Evolutionary conservation across 1,284 basidiomycete genomes (phyloP), one percentile per base, ranked within the genome.

Genomic region (Erythrobasidium hasegawianum): DNA sequence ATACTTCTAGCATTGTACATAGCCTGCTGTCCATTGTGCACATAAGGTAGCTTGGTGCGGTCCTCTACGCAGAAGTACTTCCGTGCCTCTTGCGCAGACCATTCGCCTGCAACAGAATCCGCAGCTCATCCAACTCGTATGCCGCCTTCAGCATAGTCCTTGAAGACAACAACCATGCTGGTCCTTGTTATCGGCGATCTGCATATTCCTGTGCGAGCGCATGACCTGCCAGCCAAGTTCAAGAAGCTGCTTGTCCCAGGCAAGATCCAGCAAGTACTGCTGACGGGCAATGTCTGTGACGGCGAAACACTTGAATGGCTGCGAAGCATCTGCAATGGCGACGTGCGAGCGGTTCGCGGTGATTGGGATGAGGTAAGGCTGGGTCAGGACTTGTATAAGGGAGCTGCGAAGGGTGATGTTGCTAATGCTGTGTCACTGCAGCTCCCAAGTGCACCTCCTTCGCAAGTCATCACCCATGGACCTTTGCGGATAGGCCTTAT

Each of bases 211-310:
- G 87, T 90, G 75, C 81, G 81, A 55, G 80, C 68, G 2, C 90
- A 95, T 76, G 95, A 97, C 76, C 83, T 98, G 3, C 94, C 95
- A 0, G 81, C 85, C 20, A 97, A 97, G 80, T 98, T 98, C 81
- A 95, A 95, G 80, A 97, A 97, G 77, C 86, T 98, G 0, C 83
- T 98, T 0, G 92, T 84, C 86, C 79, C 95, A 10, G 95, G 96
- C 40, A 98, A 98, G 80, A 98, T 98, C 45, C 90, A 95, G 71
- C 95, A 98, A 79, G 96, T 98, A 70, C 83, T 98, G 38, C 96
- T 62, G 77, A 98, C 95, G 0, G 96, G 95, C 55, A 98, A 98
- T 76, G 87, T 97, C 13, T 96, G 92, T 77, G 96, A 98, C 80
- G 87, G 88, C 73, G 95, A 97, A 79, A 98, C 95, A 11, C 92